Evolutionary conservation across 768 basidiomycete genomes (phyloP).

Genomic region (Termitomyces sp.): DNA sequence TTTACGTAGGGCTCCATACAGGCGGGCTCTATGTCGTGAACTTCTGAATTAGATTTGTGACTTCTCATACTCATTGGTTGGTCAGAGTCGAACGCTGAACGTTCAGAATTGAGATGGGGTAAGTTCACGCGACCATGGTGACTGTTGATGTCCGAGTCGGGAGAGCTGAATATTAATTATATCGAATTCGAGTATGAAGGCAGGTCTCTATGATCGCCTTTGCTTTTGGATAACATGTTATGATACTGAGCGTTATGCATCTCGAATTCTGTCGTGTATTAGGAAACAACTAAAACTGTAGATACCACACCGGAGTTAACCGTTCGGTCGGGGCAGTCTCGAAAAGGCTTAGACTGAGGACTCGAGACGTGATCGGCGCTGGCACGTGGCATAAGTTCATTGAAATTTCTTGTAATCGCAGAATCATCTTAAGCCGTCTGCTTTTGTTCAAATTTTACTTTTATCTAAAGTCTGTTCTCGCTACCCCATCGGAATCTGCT

Average conservation of each 20-base stretch:
- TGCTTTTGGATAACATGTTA: not conserved
- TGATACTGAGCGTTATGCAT: too few species aligned
- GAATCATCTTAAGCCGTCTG: conserved; percentile 17
- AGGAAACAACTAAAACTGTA: too few species aligned
- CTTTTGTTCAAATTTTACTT: conserved; percentile 14
- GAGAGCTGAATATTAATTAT: not conserved
- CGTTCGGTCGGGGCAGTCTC: not conserved
- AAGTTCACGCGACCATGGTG: not conserved
- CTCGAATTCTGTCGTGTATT: too few species aligned
- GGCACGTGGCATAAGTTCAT: conserved; percentile 14
- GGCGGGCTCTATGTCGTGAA: conserved; percentile 50
- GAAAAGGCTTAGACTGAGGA: not conserved
- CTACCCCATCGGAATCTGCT: not conserved
- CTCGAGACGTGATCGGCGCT: conserved; percentile 13
- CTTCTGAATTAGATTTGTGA: conserved; percentile 20
- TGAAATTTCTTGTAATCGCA: conserved; percentile 13
- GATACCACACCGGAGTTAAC: too few species aligned
- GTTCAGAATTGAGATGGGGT: too few species aligned
- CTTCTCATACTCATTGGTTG: not conserved
- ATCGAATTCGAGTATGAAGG: not conserved
- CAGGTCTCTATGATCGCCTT: too few species aligned
- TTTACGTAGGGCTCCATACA: conserved; percentile 47
- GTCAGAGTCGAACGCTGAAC: too few species aligned
- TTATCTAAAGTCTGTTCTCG: conserved; percentile 11
- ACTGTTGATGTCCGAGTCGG: not conserved